Evolutionary conservation across 768 basidiomycete genomes (phyloP).

Genomic region (Tricholoma terreum): DNA sequence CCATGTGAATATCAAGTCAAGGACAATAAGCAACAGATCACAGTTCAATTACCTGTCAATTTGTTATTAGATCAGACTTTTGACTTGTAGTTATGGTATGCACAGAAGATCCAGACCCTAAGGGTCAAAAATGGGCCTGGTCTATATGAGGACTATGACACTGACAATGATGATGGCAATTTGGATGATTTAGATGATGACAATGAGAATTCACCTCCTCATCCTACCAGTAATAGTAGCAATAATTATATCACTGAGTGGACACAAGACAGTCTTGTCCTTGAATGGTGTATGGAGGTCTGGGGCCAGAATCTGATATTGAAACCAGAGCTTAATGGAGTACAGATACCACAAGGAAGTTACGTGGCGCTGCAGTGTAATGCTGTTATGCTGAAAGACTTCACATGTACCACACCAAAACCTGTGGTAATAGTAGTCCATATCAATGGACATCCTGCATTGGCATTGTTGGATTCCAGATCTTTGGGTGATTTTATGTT

Average conservation of each 20-base stretch:
- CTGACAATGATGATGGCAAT: not conserved
- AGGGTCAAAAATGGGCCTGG: not conserved
- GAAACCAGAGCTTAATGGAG: too few species aligned
- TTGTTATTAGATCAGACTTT: not conserved
- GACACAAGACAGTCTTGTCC: too few species aligned
- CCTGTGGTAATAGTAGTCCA: slow-evolving; percentile 27
- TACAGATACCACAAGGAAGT: too few species aligned
- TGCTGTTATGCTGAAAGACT: slow-evolving; percentile 17
- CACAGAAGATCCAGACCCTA: not conserved
- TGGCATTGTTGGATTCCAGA: slow-evolving; percentile 36
- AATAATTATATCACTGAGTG: too few species aligned
- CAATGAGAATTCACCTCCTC: too few species aligned
- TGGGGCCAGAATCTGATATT: too few species aligned
- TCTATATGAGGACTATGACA: not conserved
- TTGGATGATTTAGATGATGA: not conserved
- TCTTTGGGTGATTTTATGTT: slow-evolving; percentile 36
- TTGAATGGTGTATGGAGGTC: too few species aligned
- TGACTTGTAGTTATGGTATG: not conserved
- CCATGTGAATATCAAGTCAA: not conserved
- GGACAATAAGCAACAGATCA: not conserved
- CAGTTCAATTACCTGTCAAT: not conserved
- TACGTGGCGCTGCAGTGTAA: slow-evolving; percentile 21
- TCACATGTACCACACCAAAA: slow-evolving; percentile 19
- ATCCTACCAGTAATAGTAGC: too few species aligned
- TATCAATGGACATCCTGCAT: slow-evolving; percentile 30